Evolutionary conservation across 164 flowering plant genomes (phyloP).

Genomic region (Sextonia rubra): DNA sequence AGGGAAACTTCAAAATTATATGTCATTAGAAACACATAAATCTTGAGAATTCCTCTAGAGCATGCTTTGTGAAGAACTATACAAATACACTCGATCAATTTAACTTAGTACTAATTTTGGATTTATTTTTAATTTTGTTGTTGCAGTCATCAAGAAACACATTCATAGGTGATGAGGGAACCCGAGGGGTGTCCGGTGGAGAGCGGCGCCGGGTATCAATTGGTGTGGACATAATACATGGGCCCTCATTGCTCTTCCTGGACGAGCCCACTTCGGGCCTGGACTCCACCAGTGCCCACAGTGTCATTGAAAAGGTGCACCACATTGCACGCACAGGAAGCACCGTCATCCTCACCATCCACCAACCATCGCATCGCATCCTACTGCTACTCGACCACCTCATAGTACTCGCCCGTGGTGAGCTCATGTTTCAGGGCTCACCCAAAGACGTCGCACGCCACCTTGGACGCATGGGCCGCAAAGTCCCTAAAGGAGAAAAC

Average conservation of each 20-base stretch:
- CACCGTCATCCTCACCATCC: constrained; percentile 73
- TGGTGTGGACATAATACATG: constrained; percentile 73
- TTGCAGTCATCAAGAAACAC: constrained; percentile 53
- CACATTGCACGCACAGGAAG: constrained; percentile 65
- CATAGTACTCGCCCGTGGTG: constrained; percentile 58
- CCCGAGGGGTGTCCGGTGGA: constrained; percentile 72
- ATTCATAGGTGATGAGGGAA: constrained; percentile 71
- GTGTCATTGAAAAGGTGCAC: constrained; percentile 62
- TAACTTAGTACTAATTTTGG: no score
- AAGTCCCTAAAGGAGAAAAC: constrained; percentile 55
- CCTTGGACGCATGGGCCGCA: constrained; percentile 51
- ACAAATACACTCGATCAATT: background rate
- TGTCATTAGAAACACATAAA: no score
- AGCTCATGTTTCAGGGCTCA: constrained; percentile 66
- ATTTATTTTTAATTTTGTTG: background rate
- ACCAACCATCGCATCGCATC: constrained; percentile 64
- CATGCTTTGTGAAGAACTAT: no score
- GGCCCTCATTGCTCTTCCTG: constrained; percentile 59
- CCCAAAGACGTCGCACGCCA: constrained; percentile 50
- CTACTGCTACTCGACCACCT: constrained; percentile 58
- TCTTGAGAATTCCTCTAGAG: no score
- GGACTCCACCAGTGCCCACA: constrained; percentile 73
- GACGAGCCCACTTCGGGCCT: constrained; percentile 77
- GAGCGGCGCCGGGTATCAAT: constrained; percentile 72
- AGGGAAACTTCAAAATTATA: no score